Base-by-base conservation (phyloP, 495 filamentous ascomycete genomes). In the Penicillium bovifimosum region DNA sequence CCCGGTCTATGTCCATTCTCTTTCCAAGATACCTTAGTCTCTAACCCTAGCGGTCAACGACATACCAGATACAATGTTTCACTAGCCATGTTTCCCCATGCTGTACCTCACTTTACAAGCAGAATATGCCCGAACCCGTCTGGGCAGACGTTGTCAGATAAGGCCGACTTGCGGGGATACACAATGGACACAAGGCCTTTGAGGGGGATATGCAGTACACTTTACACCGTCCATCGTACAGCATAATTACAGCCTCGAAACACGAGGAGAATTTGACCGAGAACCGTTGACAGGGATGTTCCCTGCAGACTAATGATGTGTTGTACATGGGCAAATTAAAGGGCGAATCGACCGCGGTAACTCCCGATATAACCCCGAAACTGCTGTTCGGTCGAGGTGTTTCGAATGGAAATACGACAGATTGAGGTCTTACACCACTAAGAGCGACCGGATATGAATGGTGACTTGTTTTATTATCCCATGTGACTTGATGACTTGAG, bases 111-210 rank as follows among this genome's bases (percentile, higher is more conserved):
- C 9, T 16, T 24, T 24, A 24, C 28, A 13, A 32, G 6, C 13
- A 16, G 10, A 34, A 34, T 47, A 54, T 54, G 41, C 53, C 33
- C 47, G 33, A 44, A 36, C 41, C 45, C 53, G 53, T 39, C 47
- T 39, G 26, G 53, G 36, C 49, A 45, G 40, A 49, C 39, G 52
- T 54, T 47, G 47, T 47, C 47, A 55, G 56, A 50, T 59, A 45
- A 54, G 34, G 50, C 44, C n/a, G 40, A 51, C 53, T 9, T 8
- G 26, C 20, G 17, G 16, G 26, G 26, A 3, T 16, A 40, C 24
- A 52, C 41, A 52, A 52, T 45, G 41, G 24, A 32, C 27, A 52
- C 50, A 52, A 52, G 50, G 50, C 41, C 50, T 52, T 52, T 52
- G 50, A 52, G 49, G 18, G 35, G 27, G 13, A 36, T 16, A 20